Percentiles rank a stretch among this genome's conserved stretches.
These are phyloP conservation scores for Anthostomella pinea DNA, from an alignment of 2,329 filamentous ascomycete genomes.

Conservation along the genomic window DNA sequence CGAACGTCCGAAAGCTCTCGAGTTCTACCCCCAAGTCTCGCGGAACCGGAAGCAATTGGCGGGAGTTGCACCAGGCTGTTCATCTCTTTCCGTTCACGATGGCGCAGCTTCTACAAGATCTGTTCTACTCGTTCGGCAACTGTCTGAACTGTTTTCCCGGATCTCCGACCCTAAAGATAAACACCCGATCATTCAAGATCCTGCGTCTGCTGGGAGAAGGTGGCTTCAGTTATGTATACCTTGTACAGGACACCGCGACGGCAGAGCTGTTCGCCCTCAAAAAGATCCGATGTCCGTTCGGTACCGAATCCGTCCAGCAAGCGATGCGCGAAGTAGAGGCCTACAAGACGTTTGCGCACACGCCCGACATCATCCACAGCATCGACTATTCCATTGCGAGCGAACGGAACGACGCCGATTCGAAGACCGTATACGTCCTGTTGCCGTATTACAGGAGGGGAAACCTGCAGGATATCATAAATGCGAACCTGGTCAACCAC, in stretches of 20 bases:
- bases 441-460: slow-evolving; percentile 93
- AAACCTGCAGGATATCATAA: slow-evolving; percentile 97
- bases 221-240: slow-evolving; percentile 98
- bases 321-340: slow-evolving; percentile 97
- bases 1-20: too few relatives aligned
- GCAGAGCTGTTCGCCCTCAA: slow-evolving; percentile 91
- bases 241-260: slow-evolving; percentile 85
- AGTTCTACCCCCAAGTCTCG: too few relatives aligned
- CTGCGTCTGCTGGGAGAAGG: slow-evolving; percentile 92
- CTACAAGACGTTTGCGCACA: slow-evolving; percentile 82
- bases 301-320: slow-evolving; percentile 89
- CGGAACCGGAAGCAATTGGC: too few relatives aligned
- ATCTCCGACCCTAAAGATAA: slow-evolving; percentile 92
- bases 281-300: slow-evolving; percentile 98
- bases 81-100: slow-evolving; percentile 42
- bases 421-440: slow-evolving; percentile 95
- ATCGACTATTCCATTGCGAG: slow-evolving; percentile 53
- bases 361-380: slow-evolving; percentile 67
- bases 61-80: too few relatives aligned
- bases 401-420: slow-evolving; percentile 56
- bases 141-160: slow-evolving; percentile 96
- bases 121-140: slow-evolving; percentile 87
- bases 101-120: slow-evolving; percentile 82
- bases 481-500: slow-evolving; percentile 96
- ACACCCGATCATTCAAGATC: slow-evolving; percentile 93